Conservation (phyloP, 768 basidiomycete species). For the Collybia sordida region DNA sequence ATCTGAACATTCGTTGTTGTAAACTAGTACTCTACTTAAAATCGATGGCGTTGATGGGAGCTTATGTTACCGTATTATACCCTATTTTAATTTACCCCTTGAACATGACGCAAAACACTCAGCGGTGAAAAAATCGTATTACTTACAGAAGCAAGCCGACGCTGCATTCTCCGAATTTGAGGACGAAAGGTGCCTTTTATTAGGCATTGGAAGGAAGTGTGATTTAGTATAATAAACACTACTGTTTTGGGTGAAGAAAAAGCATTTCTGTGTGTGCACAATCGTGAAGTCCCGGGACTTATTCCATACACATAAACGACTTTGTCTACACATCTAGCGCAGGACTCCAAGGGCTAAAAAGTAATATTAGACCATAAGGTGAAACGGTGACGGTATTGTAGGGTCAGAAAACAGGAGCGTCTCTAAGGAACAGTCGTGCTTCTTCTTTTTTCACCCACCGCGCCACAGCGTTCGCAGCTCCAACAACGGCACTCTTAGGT, state of each 20-base stretch:
- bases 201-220: background rate
- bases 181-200: background rate
- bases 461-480: constrained; percentile 86
- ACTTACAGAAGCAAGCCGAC: too few relatives aligned
- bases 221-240: background rate
- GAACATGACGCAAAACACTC: too few relatives aligned
- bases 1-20: too few relatives aligned
- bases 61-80: too few relatives aligned
- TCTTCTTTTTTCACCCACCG: constrained; percentile 94
- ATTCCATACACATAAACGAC: constrained; percentile 1
- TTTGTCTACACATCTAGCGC: constrained; percentile 4
- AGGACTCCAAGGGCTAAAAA: background rate
- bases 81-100: too few relatives aligned
- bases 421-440: constrained; percentile 72
- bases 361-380: background rate
- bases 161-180: background rate
- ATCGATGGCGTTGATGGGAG: background rate
- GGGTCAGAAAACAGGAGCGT: constrained; percentile 83
- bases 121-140: too few relatives aligned
- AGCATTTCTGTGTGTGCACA: constrained; percentile 1
- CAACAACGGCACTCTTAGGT: constrained; percentile 85
- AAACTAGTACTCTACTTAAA: too few relatives aligned
- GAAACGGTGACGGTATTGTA: too few relatives aligned
- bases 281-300: background rate
- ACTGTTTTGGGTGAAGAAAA: background rate